Conservation (phyloP, 768 basidiomycete genomes). For the Lanmaoa rubissima region DNA sequence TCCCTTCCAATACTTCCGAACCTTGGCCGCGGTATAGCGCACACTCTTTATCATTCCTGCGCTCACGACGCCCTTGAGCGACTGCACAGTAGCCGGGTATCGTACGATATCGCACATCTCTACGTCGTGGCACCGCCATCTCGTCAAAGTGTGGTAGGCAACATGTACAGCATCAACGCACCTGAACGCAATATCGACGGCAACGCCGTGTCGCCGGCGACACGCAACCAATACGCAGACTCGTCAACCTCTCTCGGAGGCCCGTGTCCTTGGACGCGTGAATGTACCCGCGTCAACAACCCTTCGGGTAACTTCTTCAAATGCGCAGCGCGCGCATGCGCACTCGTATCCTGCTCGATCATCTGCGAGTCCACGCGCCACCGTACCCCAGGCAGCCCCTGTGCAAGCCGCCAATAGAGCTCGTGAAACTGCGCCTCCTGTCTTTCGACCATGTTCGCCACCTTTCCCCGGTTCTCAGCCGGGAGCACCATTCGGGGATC, state of each 20-base stretch:
- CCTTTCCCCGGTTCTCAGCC: conserved; percentile 92
- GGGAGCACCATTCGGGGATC: conserved; percentile 95
- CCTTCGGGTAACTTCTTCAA: conserved; percentile 75
- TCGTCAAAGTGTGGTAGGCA: neutral
- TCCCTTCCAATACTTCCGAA: conserved; percentile 79
- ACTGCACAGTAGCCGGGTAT: conserved; percentile 80
- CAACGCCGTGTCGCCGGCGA: conserved; percentile 65
- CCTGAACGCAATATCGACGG: conserved; percentile 52
- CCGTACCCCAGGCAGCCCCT: conserved; percentile 76
- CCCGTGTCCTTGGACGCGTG: conserved; percentile 29
- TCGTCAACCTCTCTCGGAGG: conserved; percentile 61
- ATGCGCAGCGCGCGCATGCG: conserved; percentile 69
- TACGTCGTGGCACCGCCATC: conserved; percentile 25
- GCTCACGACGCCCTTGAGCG: conserved; percentile 81
- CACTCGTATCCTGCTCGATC: conserved; percentile 73
- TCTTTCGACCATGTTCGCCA: conserved; percentile 86
- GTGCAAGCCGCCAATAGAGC: conserved; percentile 78
- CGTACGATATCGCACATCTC: conserved; percentile 79
- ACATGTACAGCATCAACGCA: conserved; percentile 26
- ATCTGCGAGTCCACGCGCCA: conserved; percentile 52
- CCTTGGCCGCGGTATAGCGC: conserved; percentile 72
- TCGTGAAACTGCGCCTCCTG: conserved; percentile 84
- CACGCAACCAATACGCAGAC: conserved; percentile 67
- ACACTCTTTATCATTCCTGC: conserved; percentile 79
- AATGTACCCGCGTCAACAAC: conserved; percentile 55